phyloP scores from a whole-genome alignment of 148 eudicot genomes.

The Drosera capensis region DNA sequence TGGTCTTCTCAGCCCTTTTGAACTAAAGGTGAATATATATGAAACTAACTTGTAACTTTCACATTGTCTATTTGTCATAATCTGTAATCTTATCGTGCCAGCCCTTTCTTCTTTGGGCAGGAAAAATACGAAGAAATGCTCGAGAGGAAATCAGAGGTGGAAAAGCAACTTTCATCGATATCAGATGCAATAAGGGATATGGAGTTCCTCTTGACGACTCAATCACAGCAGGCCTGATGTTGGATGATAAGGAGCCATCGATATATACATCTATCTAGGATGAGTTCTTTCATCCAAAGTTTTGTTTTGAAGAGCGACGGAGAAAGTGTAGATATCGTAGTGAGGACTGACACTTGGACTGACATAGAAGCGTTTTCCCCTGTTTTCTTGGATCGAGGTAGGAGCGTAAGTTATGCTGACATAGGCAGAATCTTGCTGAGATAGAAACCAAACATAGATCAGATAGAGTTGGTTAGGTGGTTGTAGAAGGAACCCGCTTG shows the following conservation, averaged over 20 bases:
- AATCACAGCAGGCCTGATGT: not conserved
- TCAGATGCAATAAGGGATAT: conserved; percentile 15
- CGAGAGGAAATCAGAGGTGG: conserved; percentile 5
- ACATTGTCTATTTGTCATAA: conserved; percentile 3
- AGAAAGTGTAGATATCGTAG: too few species aligned
- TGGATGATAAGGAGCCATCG: not conserved
- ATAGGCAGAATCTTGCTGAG: too few species aligned
- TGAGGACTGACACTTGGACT: too few species aligned
- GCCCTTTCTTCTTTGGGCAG: conserved; percentile 7
- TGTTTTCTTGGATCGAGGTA: too few species aligned
- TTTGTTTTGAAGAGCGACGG: too few species aligned
- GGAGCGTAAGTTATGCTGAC: too few species aligned
- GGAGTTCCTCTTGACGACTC: conserved; percentile 15
- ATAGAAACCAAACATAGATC: too few species aligned
- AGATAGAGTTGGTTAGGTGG: too few species aligned
- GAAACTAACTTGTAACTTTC: not conserved
- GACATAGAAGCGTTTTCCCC: too few species aligned
- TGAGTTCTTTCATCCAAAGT: too few species aligned
- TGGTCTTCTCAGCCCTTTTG: conserved; percentile 5
- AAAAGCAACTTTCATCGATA: conserved; percentile 21
- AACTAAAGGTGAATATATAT: conserved; percentile 1
- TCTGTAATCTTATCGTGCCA: not conserved
- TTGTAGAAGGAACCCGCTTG: too few species aligned
- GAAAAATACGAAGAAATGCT: conserved; percentile 11
- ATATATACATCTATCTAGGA: too few species aligned